Percentiles rank a stretch among this genome's conserved stretches.
Conservation (phyloP, 2,329 filamentous ascomycete genomes). For the Huntiella savannae region DNA sequence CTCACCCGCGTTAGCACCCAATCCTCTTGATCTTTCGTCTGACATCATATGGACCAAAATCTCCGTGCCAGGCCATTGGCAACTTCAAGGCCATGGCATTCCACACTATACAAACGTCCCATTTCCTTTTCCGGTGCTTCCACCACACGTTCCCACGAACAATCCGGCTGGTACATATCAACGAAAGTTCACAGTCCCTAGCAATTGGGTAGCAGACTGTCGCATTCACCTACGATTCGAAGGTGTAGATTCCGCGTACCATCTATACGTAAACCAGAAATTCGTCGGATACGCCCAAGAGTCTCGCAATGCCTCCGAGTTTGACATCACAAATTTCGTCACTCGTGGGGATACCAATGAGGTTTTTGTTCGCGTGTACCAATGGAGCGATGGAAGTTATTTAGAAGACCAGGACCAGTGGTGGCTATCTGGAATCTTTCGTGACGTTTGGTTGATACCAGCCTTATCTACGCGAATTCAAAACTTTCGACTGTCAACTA, state of each 20-base stretch:
- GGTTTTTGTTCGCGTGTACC: conserved; percentile 49
- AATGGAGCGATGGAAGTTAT: conserved; percentile 53
- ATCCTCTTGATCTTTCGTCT: not conserved
- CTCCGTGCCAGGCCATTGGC: conserved; percentile 50
- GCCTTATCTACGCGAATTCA: conserved; percentile 37
- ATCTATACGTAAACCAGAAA: conserved; percentile 49
- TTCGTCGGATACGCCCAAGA: conserved; percentile 56
- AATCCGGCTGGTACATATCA: conserved; percentile 49
- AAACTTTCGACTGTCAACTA: conserved; percentile 36
- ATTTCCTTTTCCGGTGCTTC: conserved; percentile 48
- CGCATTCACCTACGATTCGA: conserved; percentile 43
- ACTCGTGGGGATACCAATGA: conserved; percentile 27
- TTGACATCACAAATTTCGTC: conserved; percentile 43
- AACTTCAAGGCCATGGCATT: conserved; percentile 45
- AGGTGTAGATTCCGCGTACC: conserved; percentile 54
- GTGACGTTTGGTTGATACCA: conserved; percentile 46
- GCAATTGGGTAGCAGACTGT: conserved; percentile 37
- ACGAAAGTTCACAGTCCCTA: conserved; percentile 29
- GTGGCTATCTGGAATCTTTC: conserved; percentile 49
- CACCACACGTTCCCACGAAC: conserved; percentile 40
- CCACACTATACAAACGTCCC: conserved; percentile 54
- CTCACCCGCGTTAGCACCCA: conserved; percentile 24
- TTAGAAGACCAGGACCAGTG: conserved; percentile 56
- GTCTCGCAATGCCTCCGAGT: conserved; percentile 52
- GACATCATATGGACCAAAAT: conserved; percentile 26